A percentile compares a stretch with the other conserved stretches of the same genome.
Conservation (phyloP, 306 rosid species). For the Cyclanthera cordifolia region DNA sequence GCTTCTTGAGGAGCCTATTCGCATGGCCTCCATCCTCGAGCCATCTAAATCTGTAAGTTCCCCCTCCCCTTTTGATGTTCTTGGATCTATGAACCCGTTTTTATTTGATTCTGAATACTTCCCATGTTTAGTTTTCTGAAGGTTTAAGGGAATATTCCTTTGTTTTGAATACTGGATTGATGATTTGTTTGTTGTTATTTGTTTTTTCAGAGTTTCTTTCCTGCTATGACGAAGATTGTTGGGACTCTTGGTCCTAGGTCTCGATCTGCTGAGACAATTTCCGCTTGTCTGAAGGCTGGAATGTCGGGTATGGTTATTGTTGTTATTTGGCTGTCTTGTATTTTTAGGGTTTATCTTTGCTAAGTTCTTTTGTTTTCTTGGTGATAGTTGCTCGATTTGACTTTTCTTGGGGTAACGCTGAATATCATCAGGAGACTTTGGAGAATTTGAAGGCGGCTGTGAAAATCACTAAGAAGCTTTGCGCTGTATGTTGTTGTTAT, state of each 20-base stretch:
- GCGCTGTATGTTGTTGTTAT: slow-evolving; percentile 61
- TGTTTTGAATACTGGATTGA: slow-evolving; percentile 5
- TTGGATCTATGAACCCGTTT: slow-evolving; percentile 10
- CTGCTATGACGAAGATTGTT: slow-evolving; percentile 95
- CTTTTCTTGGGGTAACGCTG: slow-evolving; percentile 71
- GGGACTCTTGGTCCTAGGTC: slow-evolving; percentile 94
- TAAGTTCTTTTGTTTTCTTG: slow-evolving; percentile 8
- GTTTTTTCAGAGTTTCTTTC: slow-evolving; percentile 47
- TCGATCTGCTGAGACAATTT: slow-evolving; percentile 61
- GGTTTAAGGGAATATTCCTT: background rate
- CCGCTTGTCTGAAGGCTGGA: slow-evolving; percentile 80
- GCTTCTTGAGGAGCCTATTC: slow-evolving; percentile 87
- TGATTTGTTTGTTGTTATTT: background rate
- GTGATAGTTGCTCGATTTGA: slow-evolving; percentile 88
- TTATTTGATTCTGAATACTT: background rate
- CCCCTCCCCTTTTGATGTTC: background rate
- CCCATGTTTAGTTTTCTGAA: background rate
- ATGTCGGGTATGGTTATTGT: slow-evolving; percentile 61
- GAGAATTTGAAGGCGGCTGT: slow-evolving; percentile 79
- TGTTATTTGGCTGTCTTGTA: background rate
- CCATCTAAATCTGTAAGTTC: slow-evolving; percentile 71
- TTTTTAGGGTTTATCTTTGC: background rate
- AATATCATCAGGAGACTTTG: slow-evolving; percentile 82
- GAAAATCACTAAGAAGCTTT: slow-evolving; percentile 76
- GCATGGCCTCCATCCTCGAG: slow-evolving; percentile 91